Evolutionary conservation across 805 yeast species (phyloP), one percentile per base, ranked within the genome.

Genomic region (Blastobotrys americana): DNA sequence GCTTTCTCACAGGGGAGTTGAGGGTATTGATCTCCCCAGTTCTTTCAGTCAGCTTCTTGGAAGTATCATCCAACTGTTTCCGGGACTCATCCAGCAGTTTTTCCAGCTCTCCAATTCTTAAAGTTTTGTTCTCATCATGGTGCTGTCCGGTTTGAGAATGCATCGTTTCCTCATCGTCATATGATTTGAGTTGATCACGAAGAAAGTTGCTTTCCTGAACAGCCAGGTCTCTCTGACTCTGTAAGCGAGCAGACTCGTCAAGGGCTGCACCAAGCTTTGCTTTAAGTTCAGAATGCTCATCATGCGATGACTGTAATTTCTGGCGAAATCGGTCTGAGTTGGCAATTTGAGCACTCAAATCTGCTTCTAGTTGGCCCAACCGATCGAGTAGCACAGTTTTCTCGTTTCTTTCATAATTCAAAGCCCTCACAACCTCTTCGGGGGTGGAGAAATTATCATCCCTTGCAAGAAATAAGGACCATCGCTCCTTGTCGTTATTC

Each of bases 151-250:
- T n/a, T n/a, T n/a, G n/a, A 36, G 46, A 48, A 31, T 47, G 45
- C 23, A 48, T 35, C 5, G 48, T 37, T 35, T 59, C 65, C 43
- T 63, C 66, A 17, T 58, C 58, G 47, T 76, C 80, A 38, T 75
- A 57, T 23, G 70, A 71, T 43, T 77, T 72, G 41, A 82, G 57
- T 59, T 78, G 81, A 34, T 68, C 69, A 47, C 83, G 67, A 43
- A 83, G 62, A 46, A 78, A 70, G 43, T 70, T 75, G 22, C 79
- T 71, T 55, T 83, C 89, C 49, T 75, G 77, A 19, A 65, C 55
- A n/a, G 80, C 73, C 36, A 82, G 63, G 2, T 65, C 55, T 42
- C 70, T 70, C 46, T 78, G 80, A 43, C 74, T 72, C 40, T 76
- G 76, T 4, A 75, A 57, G 44, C 79, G 47, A 60, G 53, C 72